Percentiles rank a stretch among this genome's conserved stretches.
These are phyloP conservation scores for Singerocomus inundabilis DNA, from an alignment of 1,284 basidiomycete genomes.

Conservation along the genomic window DNA sequence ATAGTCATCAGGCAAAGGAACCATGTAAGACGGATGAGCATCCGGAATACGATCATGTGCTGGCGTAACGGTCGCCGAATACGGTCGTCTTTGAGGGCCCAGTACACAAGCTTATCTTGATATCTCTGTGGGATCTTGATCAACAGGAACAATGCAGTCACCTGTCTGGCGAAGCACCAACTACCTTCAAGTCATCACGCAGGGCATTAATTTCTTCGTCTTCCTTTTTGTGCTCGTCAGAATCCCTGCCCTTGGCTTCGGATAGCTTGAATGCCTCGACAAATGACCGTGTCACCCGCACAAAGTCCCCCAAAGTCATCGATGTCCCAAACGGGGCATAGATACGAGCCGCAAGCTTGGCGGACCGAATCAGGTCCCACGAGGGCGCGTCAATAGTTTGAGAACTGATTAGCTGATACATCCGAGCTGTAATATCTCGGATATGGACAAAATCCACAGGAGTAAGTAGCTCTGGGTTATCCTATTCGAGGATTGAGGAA, in stretches of 20 bases:
- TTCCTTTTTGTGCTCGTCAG: constrained; percentile 20
- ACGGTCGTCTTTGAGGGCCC: constrained; percentile 80
- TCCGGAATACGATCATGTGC: constrained; percentile 50
- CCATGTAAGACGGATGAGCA: constrained; percentile 64
- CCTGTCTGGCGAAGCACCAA: constrained; percentile 1
- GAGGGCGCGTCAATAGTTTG: constrained; percentile 81
- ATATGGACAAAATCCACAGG: constrained; percentile 64
- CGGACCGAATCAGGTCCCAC: constrained; percentile 73
- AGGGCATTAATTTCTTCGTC: constrained; percentile 42
- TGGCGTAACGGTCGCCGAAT: constrained; percentile 63
- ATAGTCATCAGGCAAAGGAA: constrained; percentile 64
- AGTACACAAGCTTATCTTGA: constrained; percentile 62
- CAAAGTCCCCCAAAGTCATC: constrained; percentile 79
- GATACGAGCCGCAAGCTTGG: constrained; percentile 73
- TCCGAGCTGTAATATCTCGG: constrained; percentile 56
- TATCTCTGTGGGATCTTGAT: constrained; percentile 49
- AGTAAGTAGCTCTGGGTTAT: constrained; percentile 66
- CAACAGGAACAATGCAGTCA: neutral
- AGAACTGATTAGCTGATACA: constrained; percentile 67
- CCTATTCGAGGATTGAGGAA: constrained; percentile 37
- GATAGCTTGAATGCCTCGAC: constrained; percentile 69
- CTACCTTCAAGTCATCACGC: constrained; percentile 62
- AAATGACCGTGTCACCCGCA: constrained; percentile 71
- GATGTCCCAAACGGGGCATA: constrained; percentile 81
- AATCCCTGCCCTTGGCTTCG: constrained; percentile 28